Conservation (phyloP, 768 basidiomycete species). For the Naganishia randhawae region DNA sequence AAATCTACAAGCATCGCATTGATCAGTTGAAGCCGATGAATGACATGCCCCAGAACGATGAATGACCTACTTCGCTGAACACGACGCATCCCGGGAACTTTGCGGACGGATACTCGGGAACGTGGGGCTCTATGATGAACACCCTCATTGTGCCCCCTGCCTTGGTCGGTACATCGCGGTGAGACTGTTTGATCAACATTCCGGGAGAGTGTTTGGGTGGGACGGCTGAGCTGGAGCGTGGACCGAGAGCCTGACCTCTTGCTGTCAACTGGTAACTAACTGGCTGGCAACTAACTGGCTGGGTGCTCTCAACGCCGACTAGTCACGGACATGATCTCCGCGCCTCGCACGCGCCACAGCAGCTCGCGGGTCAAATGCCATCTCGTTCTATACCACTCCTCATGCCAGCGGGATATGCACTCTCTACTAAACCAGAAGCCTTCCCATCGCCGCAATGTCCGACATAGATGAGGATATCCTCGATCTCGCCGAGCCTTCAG, state of each 20-base stretch:
- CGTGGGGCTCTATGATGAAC: constrained; percentile 72
- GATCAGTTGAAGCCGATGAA: neutral
- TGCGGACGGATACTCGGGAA: constrained; percentile 80
- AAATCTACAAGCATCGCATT: constrained; percentile 56
- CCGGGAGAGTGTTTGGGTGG: neutral
- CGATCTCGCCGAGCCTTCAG: constrained; percentile 25
- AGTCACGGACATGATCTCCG: neutral
- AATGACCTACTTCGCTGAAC: constrained; percentile 58
- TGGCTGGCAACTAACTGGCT: no score
- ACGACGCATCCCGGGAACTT: constrained; percentile 76
- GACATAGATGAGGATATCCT: constrained; percentile 31
- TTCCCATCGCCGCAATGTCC: constrained; percentile 6
- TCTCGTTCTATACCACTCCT: no score
- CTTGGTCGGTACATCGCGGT: constrained; percentile 70
- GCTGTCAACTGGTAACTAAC: no score
- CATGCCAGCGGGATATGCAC: no score
- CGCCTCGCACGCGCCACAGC: no score
- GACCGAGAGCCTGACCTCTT: no score
- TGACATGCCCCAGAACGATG: neutral
- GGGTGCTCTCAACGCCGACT: neutral
- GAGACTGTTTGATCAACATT: constrained; percentile 80
- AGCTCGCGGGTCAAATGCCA: neutral
- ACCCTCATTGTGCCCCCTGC: constrained; percentile 71
- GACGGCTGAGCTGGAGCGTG: neutral
- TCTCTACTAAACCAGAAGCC: neutral